These are phyloP conservation scores for Lichtheimia ornata DNA, from an alignment of 371 early-diverging fungal species.

Conservation along the genomic window DNA sequence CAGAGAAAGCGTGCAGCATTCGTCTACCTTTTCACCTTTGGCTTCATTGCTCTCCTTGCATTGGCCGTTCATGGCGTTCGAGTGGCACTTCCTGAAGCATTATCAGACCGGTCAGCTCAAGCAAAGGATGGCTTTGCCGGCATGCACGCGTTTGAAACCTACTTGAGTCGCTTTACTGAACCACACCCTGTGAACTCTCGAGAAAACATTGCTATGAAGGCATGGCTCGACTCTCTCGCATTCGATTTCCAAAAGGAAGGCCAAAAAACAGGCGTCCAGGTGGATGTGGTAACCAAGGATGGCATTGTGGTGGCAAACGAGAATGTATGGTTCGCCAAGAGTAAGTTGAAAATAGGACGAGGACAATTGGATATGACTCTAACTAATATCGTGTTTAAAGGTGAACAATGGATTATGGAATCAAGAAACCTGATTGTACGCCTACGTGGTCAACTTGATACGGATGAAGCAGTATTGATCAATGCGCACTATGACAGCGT, in stretches of 20 bases:
- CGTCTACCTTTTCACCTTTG: constrained; percentile 15
- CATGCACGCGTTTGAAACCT: constrained; percentile 52
- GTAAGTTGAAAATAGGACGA: constrained; percentile 17
- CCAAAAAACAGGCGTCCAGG: constrained; percentile 23
- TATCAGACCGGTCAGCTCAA: constrained; percentile 46
- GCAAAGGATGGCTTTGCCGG: constrained; percentile 40
- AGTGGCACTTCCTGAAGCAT: constrained; percentile 41
- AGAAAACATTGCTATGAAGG: constrained; percentile 37
- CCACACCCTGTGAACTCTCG: constrained; percentile 60
- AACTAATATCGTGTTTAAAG: constrained; percentile 12
- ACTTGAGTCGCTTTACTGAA: constrained; percentile 48
- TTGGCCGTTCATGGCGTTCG: constrained; percentile 21
- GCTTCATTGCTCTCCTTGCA: constrained; percentile 17
- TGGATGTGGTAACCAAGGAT: constrained; percentile 49
- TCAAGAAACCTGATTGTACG: constrained; percentile 56
- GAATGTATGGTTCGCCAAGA: constrained; percentile 30
- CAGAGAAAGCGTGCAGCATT: no score
- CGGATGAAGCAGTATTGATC: constrained; percentile 49
- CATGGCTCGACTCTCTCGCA: constrained; percentile 36
- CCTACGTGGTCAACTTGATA: constrained; percentile 42
- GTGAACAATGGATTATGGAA: constrained; percentile 46
- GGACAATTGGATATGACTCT: no score
- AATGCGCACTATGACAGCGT: constrained; percentile 74
- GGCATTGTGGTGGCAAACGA: constrained; percentile 24
- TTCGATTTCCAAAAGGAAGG: constrained; percentile 42